Base-by-base conservation (phyloP, 306 rosid genomes). In the Purshia tridentata region DNA sequence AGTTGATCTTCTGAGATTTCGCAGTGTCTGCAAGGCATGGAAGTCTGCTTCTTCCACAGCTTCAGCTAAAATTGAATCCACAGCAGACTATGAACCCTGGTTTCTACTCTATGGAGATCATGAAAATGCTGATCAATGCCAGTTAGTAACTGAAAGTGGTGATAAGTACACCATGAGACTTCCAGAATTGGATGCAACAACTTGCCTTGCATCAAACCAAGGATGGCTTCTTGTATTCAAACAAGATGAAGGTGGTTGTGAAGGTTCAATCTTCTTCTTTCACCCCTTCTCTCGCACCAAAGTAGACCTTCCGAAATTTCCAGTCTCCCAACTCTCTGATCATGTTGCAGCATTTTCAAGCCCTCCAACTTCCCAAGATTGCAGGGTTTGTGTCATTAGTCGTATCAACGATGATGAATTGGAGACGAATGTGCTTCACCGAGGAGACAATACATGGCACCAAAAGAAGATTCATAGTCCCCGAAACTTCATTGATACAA, bases 11-110 rank as follows among this genome's bases (percentile, higher is more conserved):
- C 56, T 75, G 6, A 20, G 79, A 15, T 81, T 84, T 18, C 59
- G 74, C 4, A 19, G 72, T 22, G 85, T 84, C 6, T 75, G 81
- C 79, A 75, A 72, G 61, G 75, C 69, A 2, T 84, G 83, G 88
- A 9, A 15, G 3, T n/a, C 22, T 8, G 78, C 80, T 67, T 67
- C 83, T 41, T 40, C 69, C 6, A 8, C n/a, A 7, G 22, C 67
- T 4, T 71, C 75, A 0, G 68, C 73, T 15, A 9, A 49, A 4
- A 10, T 15, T 4, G 69, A 75, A 35, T 51, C 63, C 42, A 29
- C 45, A 1, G 0, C 16, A 5, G 66, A 9, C 1, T 16, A 3
- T 0, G 40, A 54, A 3, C 84, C 72, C 4, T 81, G 85, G 76
- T 74, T 80, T 37, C 78, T 84, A 0, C 0, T 67, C 0, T 77